A percentile compares a stretch with the other conserved stretches of the same genome.
Evolutionary conservation across 768 basidiomycete genomes (phyloP).

Genomic region (Leccinum fibrillosum): DNA sequence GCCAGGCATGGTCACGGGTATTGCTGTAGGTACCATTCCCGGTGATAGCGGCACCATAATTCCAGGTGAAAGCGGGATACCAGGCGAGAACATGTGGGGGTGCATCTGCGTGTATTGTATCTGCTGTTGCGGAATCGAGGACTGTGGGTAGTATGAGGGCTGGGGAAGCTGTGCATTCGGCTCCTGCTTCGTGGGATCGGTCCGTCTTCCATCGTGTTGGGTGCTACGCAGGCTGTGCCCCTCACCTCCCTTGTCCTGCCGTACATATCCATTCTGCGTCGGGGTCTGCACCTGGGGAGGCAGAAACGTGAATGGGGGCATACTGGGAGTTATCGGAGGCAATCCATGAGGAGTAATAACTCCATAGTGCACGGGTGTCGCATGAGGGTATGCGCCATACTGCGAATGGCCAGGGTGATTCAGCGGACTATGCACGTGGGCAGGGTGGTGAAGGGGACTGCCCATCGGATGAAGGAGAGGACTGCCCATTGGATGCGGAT

Average conservation of each 20-base stretch:
- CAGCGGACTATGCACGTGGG: constrained; percentile 30
- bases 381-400: constrained; percentile 26
- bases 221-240: neutral
- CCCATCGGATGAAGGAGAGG: constrained; percentile 40
- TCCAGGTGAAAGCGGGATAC: constrained; percentile 32
- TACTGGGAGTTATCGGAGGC: constrained; percentile 94
- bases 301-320: constrained; percentile 92
- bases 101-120: constrained; percentile 25
- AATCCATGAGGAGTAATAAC: constrained; percentile 72
- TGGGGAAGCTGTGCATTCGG: constrained; percentile 5
- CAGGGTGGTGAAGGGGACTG: constrained; percentile 31
- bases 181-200: constrained; percentile 6
- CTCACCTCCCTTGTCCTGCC: constrained; percentile 2
- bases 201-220: constrained; percentile 8
- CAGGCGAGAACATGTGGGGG: constrained; percentile 28
- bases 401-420: constrained; percentile 30
- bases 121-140: constrained; percentile 15
- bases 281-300: constrained; percentile 40
- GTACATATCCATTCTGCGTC: constrained; percentile 17
- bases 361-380: constrained; percentile 25
- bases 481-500: constrained; percentile 26
- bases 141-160: constrained; percentile 9
- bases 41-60: constrained; percentile 27
- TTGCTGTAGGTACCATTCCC: constrained; percentile 18
- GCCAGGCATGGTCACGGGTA: constrained; percentile 21